Percentiles rank a stretch among this genome's conserved stretches.
phyloP scores from a whole-genome alignment of 495 filamentous ascomycete species.

The Penicillium egyptiacum region DNA sequence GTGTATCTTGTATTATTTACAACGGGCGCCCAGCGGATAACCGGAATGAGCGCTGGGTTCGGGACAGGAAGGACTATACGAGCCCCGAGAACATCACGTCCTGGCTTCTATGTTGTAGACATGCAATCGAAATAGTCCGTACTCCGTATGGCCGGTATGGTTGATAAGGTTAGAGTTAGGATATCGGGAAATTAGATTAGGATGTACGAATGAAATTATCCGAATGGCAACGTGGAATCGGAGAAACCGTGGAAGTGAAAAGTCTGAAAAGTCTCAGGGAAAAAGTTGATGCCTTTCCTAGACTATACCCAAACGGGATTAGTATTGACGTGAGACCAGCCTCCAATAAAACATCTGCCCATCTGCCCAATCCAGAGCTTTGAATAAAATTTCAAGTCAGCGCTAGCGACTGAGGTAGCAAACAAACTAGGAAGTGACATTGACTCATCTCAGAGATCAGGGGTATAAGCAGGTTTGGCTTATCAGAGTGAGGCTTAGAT shows the following conservation, averaged over 20 bases:
- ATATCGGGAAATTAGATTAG: not conserved
- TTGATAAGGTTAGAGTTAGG: not conserved
- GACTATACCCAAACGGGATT: not conserved
- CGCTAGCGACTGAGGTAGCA: not conserved
- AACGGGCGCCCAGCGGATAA: not conserved
- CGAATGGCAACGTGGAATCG: no score
- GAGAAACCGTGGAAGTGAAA: not conserved
- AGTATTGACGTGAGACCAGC: not conserved
- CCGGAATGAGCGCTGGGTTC: not conserved
- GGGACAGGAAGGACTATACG: not conserved
- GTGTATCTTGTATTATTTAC: not conserved
- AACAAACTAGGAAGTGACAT: not conserved
- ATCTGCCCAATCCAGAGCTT: not conserved
- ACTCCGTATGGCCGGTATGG: not conserved
- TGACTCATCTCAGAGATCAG: not conserved
- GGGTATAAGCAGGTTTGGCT: not conserved
- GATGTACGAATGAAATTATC: not conserved
- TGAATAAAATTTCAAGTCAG: not conserved
- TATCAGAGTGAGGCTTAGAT: conserved; percentile 8
- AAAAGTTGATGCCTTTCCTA: not conserved
- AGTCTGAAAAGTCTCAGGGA: not conserved
- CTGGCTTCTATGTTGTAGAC: not conserved
- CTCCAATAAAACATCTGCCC: conserved; percentile 1
- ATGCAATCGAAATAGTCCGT: not conserved
- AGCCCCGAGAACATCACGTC: not conserved